phyloP scores from a whole-genome alignment of 2,329 filamentous ascomycete species.

The Nannizziopsis arthrosporioides region DNA sequence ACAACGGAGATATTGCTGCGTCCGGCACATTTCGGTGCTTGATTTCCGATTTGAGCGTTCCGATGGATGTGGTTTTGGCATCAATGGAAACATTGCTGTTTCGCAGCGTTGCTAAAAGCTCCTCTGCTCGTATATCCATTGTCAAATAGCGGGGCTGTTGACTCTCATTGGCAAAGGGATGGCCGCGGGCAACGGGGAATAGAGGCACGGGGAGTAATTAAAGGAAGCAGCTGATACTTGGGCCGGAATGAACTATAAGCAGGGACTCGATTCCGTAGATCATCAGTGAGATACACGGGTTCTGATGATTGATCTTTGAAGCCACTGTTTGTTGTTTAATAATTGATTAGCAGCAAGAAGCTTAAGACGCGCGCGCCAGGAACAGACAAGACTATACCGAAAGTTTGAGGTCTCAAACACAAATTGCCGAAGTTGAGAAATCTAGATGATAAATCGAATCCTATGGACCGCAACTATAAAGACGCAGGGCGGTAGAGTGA shows the following conservation, averaged over 20 bases:
- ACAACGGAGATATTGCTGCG: slow-evolving; percentile 54
- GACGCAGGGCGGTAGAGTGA: too few relatives aligned
- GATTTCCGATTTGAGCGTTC: slow-evolving; percentile 70
- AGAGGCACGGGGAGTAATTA: neutral
- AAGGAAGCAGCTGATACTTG: neutral
- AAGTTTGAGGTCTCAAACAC: neutral
- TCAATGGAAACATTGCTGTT: slow-evolving; percentile 57
- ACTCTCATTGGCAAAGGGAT: slow-evolving; percentile 13
- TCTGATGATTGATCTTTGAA: neutral
- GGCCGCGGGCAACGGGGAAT: neutral
- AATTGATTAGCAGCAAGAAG: neutral
- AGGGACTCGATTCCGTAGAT: too few relatives aligned
- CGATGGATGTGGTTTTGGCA: slow-evolving; percentile 58
- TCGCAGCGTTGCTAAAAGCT: slow-evolving; percentile 44
- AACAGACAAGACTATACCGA: neutral
- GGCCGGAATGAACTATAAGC: too few relatives aligned
- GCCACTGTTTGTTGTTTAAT: neutral
- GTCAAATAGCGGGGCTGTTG: slow-evolving; percentile 13
- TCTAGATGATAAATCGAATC: too few relatives aligned
- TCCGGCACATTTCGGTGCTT: slow-evolving; percentile 88
- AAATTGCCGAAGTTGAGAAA: neutral
- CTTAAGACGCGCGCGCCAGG: neutral
- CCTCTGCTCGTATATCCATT: slow-evolving; percentile 48
- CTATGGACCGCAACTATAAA: too few relatives aligned
- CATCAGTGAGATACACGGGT: too few relatives aligned